These are phyloP conservation scores for Elasticomyces elasticus DNA, from an alignment of 495 filamentous ascomycete species.

Conservation along the genomic window DNA sequence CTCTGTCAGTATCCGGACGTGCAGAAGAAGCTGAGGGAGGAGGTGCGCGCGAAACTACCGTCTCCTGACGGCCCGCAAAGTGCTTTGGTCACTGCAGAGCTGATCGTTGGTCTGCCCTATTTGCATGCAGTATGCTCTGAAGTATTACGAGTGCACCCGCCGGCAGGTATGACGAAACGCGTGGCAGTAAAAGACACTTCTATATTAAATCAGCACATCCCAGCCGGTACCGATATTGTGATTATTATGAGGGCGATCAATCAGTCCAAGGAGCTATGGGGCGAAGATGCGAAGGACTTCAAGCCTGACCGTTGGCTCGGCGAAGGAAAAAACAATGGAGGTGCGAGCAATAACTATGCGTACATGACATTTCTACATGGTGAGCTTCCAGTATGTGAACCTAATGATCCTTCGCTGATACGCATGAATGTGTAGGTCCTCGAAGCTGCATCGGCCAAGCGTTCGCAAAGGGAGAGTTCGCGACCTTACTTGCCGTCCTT, in stretches of 20 bases:
- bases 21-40: neutral
- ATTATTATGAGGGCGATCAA: conserved; percentile 8
- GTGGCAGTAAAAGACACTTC: neutral
- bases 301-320: conserved; percentile 9
- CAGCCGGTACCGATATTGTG: conserved; percentile 5
- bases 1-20: conserved; percentile 6
- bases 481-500: conserved; percentile 5
- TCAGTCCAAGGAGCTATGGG: conserved; percentile 7
- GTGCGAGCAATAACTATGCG: conserved; percentile 2
- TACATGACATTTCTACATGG: conserved; percentile 11
- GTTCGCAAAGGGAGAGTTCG: conserved; percentile 8
- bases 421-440: neutral
- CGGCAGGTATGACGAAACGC: conserved; percentile 3
- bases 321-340: neutral
- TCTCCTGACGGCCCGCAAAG: neutral
- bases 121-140: conserved; percentile 12
- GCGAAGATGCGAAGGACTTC: conserved; percentile 5
- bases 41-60: conserved; percentile 3
- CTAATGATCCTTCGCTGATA: too few relatives aligned
- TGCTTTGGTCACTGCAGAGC: neutral
- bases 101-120: conserved; percentile 4
- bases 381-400: neutral
- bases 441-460: conserved; percentile 11
- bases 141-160: conserved; percentile 4
- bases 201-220: neutral